phyloP scores from a whole-genome alignment of 169 alveolate genomes.

The Plasmodium berghei region DNA sequence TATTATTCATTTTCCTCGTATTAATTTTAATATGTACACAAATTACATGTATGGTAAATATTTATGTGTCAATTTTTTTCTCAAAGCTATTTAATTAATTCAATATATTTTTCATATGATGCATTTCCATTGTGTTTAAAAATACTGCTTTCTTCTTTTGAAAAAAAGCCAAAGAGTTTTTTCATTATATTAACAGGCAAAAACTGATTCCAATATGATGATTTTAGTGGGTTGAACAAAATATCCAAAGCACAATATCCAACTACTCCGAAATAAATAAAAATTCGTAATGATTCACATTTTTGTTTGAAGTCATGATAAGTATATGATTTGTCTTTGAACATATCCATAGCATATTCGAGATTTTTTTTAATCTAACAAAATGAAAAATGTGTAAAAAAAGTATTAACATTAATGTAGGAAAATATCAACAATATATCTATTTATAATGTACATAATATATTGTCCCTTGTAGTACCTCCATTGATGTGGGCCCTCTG shows the following conservation, averaged over 20 bases:
- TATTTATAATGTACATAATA: neutral
- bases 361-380: constrained; percentile 20
- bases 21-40: no score
- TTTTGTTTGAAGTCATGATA: constrained; percentile 82
- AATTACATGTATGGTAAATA: no score
- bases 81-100: neutral
- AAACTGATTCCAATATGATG: constrained; percentile 82
- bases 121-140: constrained; percentile 50
- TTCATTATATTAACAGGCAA: constrained; percentile 63
- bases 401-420: neutral
- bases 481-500: constrained; percentile 57
- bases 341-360: constrained; percentile 80
- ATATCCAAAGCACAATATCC: constrained; percentile 77
- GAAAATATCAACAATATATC: neutral
- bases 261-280: constrained; percentile 83
- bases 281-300: constrained; percentile 81
- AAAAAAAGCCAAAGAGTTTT: constrained; percentile 41
- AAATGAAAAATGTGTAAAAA: neutral
- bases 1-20: no score
- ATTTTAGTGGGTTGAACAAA: constrained; percentile 77
- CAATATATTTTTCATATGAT: constrained; percentile 26
- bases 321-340: constrained; percentile 76
- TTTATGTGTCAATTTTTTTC: no score
- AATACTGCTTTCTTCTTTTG: constrained; percentile 18
- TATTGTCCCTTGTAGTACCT: constrained; percentile 13